These are phyloP conservation scores for Curvularia hawaiiensis DNA, from an alignment of 2,329 filamentous ascomycete species.

Conservation along the genomic window DNA sequence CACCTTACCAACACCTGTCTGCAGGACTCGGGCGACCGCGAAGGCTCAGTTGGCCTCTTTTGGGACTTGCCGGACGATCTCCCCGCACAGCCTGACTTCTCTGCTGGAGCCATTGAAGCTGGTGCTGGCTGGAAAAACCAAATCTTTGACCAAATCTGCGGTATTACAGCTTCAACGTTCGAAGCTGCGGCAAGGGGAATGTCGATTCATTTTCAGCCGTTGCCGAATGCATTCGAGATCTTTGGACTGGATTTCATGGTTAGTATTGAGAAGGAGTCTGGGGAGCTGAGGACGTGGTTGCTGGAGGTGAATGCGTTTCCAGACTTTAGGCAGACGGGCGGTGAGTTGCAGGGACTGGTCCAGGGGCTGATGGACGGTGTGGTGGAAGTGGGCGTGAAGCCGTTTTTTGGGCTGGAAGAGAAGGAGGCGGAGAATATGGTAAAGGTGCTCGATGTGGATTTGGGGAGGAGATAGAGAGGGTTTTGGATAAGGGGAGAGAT, in stretches of 20 bases:
- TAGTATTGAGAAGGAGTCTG: constrained; percentile 51
- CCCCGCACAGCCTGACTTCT: constrained; percentile 23
- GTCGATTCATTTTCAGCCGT: constrained; percentile 88
- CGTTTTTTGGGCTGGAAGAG: constrained; percentile 64
- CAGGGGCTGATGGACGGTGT: constrained; percentile 77
- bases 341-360: constrained; percentile 72
- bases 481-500: too few relatives aligned
- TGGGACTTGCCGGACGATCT: constrained; percentile 64
- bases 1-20: constrained; percentile 97
- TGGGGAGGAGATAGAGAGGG: constrained; percentile 44
- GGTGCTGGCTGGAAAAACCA: constrained; percentile 55
- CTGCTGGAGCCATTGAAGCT: neutral
- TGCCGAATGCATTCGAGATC: constrained; percentile 88
- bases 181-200: constrained; percentile 84
- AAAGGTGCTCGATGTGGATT: constrained; percentile 53
- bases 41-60: constrained; percentile 74
- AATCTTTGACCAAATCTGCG: constrained; percentile 77
- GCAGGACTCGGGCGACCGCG: constrained; percentile 63
- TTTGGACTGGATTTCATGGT: constrained; percentile 93
- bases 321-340: constrained; percentile 91
- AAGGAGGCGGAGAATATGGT: constrained; percentile 41
- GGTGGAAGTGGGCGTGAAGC: constrained; percentile 67
- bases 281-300: constrained; percentile 65
- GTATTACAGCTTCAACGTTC: constrained; percentile 76
- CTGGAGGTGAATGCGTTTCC: constrained; percentile 96